phyloP scores from a whole-genome alignment of 176 grass and related monocot genomes.

The Hyparrhenia diplandra region DNA sequence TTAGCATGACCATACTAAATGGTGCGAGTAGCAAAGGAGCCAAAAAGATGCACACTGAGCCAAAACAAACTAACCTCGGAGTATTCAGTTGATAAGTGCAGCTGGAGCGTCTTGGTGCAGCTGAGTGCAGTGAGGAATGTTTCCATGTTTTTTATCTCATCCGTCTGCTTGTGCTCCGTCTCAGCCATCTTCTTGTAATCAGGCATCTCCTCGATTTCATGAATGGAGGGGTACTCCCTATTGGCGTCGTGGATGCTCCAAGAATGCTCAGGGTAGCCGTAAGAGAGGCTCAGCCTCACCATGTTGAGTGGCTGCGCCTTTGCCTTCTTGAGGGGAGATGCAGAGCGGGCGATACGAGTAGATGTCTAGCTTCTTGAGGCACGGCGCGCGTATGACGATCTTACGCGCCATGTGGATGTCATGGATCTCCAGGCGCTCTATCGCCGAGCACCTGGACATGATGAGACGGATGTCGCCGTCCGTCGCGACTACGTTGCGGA shows the following conservation, averaged over 20 bases:
- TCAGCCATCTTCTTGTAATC: not conserved
- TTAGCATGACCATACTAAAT: too few species aligned
- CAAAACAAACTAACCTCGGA: not conserved
- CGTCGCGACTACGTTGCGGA: not conserved
- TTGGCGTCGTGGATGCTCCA: slow-evolving; percentile 6
- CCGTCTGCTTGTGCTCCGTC: not conserved
- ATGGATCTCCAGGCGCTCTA: slow-evolving; percentile 12
- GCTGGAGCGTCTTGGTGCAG: not conserved
- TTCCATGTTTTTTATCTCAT: slow-evolving; percentile 12
- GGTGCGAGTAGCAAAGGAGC: not conserved
- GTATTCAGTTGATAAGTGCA: not conserved
- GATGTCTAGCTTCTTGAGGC: slow-evolving; percentile 1
- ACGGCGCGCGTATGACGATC: slow-evolving; percentile 4
- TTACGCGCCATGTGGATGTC: slow-evolving; percentile 5
- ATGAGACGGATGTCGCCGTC: slow-evolving; percentile 1
- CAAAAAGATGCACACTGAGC: not conserved
- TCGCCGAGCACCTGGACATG: not conserved
- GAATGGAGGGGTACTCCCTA: too few species aligned
- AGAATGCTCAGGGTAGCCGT: not conserved
- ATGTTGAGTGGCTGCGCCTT: not conserved
- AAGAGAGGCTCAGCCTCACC: slow-evolving; percentile 2
- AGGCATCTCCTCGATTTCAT: not conserved
- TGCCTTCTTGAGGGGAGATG: not conserved
- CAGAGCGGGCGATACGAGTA: not conserved
- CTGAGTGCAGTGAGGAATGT: slow-evolving; percentile 7